Base-by-base conservation (phyloP, 2,329 filamentous ascomycete genomes). In the Macrophomina pseudophaseolina region DNA sequence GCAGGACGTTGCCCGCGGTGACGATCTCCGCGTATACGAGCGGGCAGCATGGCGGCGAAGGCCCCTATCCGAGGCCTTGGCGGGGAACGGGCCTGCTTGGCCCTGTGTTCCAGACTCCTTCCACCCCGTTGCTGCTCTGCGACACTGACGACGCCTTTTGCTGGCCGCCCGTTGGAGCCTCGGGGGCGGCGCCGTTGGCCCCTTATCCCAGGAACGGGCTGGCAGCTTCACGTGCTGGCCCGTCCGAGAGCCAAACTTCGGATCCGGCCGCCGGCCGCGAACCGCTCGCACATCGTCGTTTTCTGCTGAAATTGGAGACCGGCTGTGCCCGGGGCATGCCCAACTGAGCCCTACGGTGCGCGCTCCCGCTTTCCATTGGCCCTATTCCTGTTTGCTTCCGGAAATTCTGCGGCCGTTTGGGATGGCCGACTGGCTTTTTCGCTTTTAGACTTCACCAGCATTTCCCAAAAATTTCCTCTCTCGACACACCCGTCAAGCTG, bases 241-340 rank as follows among this genome's bases (percentile, higher is more conserved):
- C 46, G 46, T 42, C n/a, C 28, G 40, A 46, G 23, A 48, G 4
- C 44, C 46, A 28, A 30, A 33, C 48, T 53, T 64, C 62, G 62
- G 62, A 54, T 54, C 62, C 62, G 62, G 62, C 62, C 62, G 62
- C 11, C 62, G n/a, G 40, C 56, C 40, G 40, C 54, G 33, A 38
- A 42, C 53, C 53, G 53, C 53, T 40, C 11, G 6, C 5, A 11
- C 18, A 9, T 9, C 54, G 28, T 44, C 35, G 14, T 12, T 44
- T 44, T 40, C 38, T 46, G 14, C 14, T 32, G 28, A 35, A 33
- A 60, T 60, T 23, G 12, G 56, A 46, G 56, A 18, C 56, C 56
- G 56, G 56, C 56, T 46, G 9, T 40, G 54, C 54, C 54, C 54
- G 54, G 40, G 8, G 60, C 18, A 32, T 33, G 18, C 48, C 35